Evolutionary conservation across 495 filamentous ascomycete species (phyloP), one percentile per base, ranked within the genome.

Genomic region (Podospora pseudopauciseta): DNA sequence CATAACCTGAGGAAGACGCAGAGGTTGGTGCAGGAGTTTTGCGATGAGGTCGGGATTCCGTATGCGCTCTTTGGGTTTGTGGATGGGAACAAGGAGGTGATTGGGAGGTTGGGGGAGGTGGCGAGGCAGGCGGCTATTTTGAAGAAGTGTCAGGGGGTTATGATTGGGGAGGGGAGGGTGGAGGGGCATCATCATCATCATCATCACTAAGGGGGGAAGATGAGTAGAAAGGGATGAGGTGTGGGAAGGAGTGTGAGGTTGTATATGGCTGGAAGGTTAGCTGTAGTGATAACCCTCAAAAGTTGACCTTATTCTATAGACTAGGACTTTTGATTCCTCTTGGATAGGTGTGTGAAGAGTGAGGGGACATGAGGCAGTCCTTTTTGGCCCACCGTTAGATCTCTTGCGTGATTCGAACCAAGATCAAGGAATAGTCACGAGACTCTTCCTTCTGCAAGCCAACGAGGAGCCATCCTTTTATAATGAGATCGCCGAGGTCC

Each of bases 41-140:
- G 95, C 73, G 83, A 88, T 23, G 93, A 97, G 20, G 93, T 94
- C 5, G 92, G 88, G 58, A 94, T 99, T 64, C 95, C 95, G 1
- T 99, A 99, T 79, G 91, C 94, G 16, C 79, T 96, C 57, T 97
- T 93, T 75, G 96, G 94, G 2, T 99, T 99, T 77, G 89, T 93
- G 59, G 90, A 96, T 61, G 94, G 95, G 13, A 98, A 97, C 71
- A 92, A 89, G 76, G 86, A 92, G 73, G 93, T 98, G 34, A 90
- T 99, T 75, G 86, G 92, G 20, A 85, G 86, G 58, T 83, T 99
- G 56, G 92, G 85, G 19, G 96, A 99, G 70, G 90, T 99, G 28
- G 90, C 90, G 11, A 90, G 91, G 74, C 95, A 98, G 74, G 91
- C 93, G 44, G 85, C 88, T 30, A 92, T 99, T 62, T 77, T 99